phyloP scores from a whole-genome alignment of 2,329 filamentous ascomycete species.

The Aspergillus unguis region DNA sequence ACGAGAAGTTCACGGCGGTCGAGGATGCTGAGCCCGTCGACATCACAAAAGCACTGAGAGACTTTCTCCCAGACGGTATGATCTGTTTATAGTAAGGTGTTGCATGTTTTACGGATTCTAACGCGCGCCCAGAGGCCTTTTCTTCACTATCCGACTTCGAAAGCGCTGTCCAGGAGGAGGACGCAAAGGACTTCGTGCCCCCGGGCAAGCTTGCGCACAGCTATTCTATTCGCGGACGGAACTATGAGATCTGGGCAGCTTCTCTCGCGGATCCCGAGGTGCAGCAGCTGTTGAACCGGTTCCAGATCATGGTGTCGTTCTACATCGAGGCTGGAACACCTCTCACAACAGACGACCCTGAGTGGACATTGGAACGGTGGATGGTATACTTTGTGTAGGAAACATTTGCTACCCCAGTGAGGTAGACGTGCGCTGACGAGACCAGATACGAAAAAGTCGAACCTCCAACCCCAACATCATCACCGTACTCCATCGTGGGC shows the following conservation, averaged over 20 bases:
- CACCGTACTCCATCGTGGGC: constrained; percentile 77
- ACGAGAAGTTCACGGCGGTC: constrained; percentile 66
- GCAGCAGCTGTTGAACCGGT: constrained; percentile 68
- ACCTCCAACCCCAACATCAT: constrained; percentile 45
- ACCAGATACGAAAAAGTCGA: constrained; percentile 54
- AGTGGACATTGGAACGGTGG: constrained; percentile 77
- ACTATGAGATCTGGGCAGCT: constrained; percentile 82
- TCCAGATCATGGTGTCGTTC: constrained; percentile 78
- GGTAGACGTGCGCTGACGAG: constrained; percentile 18
- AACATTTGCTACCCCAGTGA: background rate
- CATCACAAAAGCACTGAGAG: constrained; percentile 60
- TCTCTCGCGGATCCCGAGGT: constrained; percentile 68
- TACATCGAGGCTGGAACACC: constrained; percentile 91
- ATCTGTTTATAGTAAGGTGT: constrained; percentile 10
- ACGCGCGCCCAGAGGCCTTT: constrained; percentile 59
- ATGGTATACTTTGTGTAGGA: constrained; percentile 80
- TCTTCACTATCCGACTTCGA: constrained; percentile 62
- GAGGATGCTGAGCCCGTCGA: constrained; percentile 69
- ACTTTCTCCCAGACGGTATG: constrained; percentile 66
- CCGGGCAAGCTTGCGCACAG: constrained; percentile 69
- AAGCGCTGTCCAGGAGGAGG: constrained; percentile 48
- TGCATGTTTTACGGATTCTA: constrained; percentile 1
- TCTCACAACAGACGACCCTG: constrained; percentile 67
- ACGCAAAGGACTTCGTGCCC: constrained; percentile 58
- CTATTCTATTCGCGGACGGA: constrained; percentile 59